Evolutionary conservation across 805 yeast species (phyloP).

Genomic region (Saturnispora bothae): DNA sequence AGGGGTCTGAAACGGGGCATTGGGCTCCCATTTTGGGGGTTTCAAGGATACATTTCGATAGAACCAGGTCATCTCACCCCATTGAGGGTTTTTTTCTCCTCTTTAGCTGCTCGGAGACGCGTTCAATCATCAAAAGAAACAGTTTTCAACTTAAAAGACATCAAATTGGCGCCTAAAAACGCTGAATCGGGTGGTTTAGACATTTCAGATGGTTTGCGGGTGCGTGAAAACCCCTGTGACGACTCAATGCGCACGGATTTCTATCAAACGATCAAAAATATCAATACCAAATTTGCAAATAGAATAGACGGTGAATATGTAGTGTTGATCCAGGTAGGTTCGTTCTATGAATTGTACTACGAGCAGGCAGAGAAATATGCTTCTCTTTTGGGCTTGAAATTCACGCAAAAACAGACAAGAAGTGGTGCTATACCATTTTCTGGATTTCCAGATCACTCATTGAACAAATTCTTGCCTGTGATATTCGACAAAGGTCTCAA

Average conservation of each 20-base stretch:
- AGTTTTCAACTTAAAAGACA: conserved; percentile 2
- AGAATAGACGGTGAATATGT: conserved; percentile 30
- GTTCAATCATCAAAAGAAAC: neutral
- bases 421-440: conserved; percentile 62
- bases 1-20: no score
- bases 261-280: conserved; percentile 23
- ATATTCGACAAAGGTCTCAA: conserved; percentile 60
- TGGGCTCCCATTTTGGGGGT: no score
- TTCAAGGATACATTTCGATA: no score
- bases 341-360: conserved; percentile 79
- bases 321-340: conserved; percentile 72
- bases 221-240: no score
- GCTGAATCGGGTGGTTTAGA: neutral
- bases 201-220: conserved; percentile 5
- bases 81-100: neutral
- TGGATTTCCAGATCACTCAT: conserved; percentile 72
- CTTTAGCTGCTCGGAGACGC: neutral
- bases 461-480: conserved; percentile 62
- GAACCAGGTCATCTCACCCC: no score
- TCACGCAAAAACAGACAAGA: conserved; percentile 45
- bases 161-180: neutral
- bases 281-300: conserved; percentile 18
- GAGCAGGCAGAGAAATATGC: conserved; percentile 77
- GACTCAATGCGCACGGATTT: conserved; percentile 20
- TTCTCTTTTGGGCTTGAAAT: conserved; percentile 57